Conservation (phyloP, 148 eudicot species). For the Linanthus parryae region DNA sequence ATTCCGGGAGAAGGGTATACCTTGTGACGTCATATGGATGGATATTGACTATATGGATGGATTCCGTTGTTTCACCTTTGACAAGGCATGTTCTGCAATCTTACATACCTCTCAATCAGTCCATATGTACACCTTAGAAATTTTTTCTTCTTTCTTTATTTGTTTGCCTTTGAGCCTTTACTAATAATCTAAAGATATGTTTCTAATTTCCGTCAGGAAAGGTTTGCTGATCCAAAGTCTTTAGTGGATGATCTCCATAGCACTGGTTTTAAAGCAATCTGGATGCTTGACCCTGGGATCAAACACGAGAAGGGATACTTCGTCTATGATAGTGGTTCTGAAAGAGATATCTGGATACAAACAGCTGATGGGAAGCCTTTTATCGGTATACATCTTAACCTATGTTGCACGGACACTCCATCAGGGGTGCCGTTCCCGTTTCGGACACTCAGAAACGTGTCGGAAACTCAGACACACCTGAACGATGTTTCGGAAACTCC, state of each 20-base stretch:
- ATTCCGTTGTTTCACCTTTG: slow-evolving; percentile 95
- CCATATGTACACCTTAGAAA: not conserved
- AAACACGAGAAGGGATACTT: slow-evolving; percentile 85
- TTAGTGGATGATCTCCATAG: slow-evolving; percentile 74
- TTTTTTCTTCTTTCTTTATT: not conserved
- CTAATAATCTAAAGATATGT: too few relatives aligned
- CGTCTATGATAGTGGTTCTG: slow-evolving; percentile 83
- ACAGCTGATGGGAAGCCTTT: slow-evolving; percentile 78
- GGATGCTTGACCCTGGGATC: slow-evolving; percentile 99
- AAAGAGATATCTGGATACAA: slow-evolving; percentile 71
- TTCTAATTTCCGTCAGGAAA: slow-evolving; percentile 62
- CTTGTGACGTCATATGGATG: slow-evolving; percentile 99
- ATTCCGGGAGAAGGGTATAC: slow-evolving; percentile 76
- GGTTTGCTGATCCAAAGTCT: slow-evolving; percentile 72
- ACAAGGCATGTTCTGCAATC: slow-evolving; percentile 35
- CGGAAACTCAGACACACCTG: too few relatives aligned
- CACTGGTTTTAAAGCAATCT: slow-evolving; percentile 83
- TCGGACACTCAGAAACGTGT: too few relatives aligned
- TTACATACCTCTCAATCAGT: not conserved
- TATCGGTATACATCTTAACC: slow-evolving; percentile 46
- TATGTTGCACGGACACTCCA: too few relatives aligned
- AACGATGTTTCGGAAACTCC: too few relatives aligned
- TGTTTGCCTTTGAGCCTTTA: not conserved
- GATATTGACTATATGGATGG: slow-evolving; percentile 99
- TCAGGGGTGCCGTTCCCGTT: too few relatives aligned